Evolutionary conservation across 2,329 filamentous ascomycete genomes (phyloP).

Genomic region (Boeremia lycopersici): DNA sequence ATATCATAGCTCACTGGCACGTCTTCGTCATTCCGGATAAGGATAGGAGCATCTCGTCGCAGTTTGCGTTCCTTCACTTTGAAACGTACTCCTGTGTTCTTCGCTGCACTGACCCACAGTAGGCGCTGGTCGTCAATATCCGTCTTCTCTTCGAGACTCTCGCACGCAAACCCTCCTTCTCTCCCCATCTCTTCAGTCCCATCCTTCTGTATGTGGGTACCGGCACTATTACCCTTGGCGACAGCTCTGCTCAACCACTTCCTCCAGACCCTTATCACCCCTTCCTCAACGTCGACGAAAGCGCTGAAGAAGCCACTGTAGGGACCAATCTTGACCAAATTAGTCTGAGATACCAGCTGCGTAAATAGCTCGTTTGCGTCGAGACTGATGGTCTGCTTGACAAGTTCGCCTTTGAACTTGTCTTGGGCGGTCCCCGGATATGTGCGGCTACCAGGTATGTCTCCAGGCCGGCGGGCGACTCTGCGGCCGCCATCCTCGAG

Average conservation of each 20-base stretch:
- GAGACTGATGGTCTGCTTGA: constrained; percentile 66
- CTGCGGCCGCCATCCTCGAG: constrained; percentile 50
- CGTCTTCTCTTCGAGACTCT: constrained; percentile 16
- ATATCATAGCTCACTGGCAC: constrained; percentile 72
- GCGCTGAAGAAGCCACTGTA: constrained; percentile 66
- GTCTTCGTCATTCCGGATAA: constrained; percentile 66
- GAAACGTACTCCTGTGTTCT: constrained; percentile 72
- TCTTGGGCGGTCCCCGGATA: constrained; percentile 36
- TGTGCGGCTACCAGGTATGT: constrained; percentile 55
- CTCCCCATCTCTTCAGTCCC: constrained; percentile 32
- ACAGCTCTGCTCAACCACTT: constrained; percentile 67
- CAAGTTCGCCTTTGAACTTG: constrained; percentile 49
- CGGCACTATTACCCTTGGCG: constrained; percentile 24
- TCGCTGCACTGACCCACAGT: constrained; percentile 70
- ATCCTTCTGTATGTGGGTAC: constrained; percentile 18
- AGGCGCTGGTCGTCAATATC: constrained; percentile 48
- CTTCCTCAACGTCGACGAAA: constrained; percentile 69
- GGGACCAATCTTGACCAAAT: constrained; percentile 70
- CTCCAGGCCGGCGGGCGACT: constrained; percentile 51
- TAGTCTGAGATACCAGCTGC: constrained; percentile 72
- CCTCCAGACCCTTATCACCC: constrained; percentile 73
- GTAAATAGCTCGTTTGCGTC: constrained; percentile 75
- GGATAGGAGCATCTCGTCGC: constrained; percentile 57
- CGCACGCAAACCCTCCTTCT: constrained; percentile 25
- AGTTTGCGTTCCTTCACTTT: constrained; percentile 62